Percentiles rank a stretch among this genome's conserved stretches.
Conservation (phyloP, 257 asterid genomes). For the Fraxinus pennsylvanica region DNA sequence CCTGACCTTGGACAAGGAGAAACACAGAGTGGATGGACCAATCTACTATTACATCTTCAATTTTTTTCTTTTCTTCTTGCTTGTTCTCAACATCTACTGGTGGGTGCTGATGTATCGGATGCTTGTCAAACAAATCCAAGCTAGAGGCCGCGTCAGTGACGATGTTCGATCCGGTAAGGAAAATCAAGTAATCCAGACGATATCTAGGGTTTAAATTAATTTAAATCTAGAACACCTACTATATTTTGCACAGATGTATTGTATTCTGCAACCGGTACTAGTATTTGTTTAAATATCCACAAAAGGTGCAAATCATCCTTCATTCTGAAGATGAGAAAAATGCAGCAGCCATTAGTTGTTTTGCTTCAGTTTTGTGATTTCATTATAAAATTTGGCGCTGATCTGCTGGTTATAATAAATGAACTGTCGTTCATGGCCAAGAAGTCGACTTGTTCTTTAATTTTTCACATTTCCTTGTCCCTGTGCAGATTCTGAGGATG, state of each 20-base stretch:
- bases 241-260: neutral
- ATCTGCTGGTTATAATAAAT: neutral
- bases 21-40: constrained; percentile 61
- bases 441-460: neutral
- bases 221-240: neutral
- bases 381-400: too few species aligned
- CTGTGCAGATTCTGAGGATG: constrained; percentile 76
- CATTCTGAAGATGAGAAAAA: neutral
- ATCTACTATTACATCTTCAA: constrained; percentile 81
- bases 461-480: constrained; percentile 12
- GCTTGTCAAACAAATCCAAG: constrained; percentile 79
- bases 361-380: neutral
- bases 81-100: constrained; percentile 92
- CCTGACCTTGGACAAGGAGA: constrained; percentile 53
- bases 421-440: neutral
- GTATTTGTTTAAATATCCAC: neutral
- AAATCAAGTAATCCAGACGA: neutral
- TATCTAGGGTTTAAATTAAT: neutral
- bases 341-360: neutral
- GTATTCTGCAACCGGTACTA: neutral
- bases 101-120: constrained; percentile 82
- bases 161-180: constrained; percentile 93
- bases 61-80: constrained; percentile 74
- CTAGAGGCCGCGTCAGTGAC: constrained; percentile 83
- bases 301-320: neutral